A percentile compares a stretch with the other conserved stretches of the same genome.
Conservation (phyloP, 2,329 filamentous ascomycete species). For the Colletotrichum navitas region DNA sequence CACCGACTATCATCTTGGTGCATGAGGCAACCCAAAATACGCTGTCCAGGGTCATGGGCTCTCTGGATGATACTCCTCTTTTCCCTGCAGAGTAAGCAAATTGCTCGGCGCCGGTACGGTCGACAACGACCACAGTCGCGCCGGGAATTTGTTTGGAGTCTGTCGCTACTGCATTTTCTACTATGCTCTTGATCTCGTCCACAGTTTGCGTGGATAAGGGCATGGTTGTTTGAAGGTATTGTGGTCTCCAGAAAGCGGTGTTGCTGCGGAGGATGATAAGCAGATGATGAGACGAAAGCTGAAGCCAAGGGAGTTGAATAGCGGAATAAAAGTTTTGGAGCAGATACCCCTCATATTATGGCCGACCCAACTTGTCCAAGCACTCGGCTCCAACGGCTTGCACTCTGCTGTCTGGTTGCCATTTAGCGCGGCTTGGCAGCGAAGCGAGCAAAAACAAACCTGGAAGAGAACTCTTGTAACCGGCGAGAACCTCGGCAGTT, state of each 20-base stretch:
- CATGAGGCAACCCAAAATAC: constrained; percentile 72
- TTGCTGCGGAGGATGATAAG: not conserved
- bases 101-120: constrained; percentile 59
- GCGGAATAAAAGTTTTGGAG: not conserved
- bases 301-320: not conserved
- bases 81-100: constrained; percentile 63
- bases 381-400: not conserved
- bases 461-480: not conserved
- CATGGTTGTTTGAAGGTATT: not conserved
- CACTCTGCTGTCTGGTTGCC: not conserved
- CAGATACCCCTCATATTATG: not conserved
- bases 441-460: not conserved
- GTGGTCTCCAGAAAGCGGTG: not conserved
- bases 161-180: constrained; percentile 55
- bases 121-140: constrained; percentile 60
- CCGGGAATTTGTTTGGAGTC: constrained; percentile 58
- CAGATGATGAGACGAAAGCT: not conserved
- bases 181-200: constrained; percentile 44
- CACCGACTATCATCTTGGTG: constrained; percentile 66
- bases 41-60: constrained; percentile 70
- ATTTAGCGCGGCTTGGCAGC: no score
- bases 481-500: not conserved
- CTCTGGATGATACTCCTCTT: constrained; percentile 55
- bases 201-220: constrained; percentile 26
- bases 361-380: not conserved